Evolutionary conservation across 2,329 filamentous ascomycete genomes (phyloP).

Genomic region (Calonectria naviculata): DNA sequence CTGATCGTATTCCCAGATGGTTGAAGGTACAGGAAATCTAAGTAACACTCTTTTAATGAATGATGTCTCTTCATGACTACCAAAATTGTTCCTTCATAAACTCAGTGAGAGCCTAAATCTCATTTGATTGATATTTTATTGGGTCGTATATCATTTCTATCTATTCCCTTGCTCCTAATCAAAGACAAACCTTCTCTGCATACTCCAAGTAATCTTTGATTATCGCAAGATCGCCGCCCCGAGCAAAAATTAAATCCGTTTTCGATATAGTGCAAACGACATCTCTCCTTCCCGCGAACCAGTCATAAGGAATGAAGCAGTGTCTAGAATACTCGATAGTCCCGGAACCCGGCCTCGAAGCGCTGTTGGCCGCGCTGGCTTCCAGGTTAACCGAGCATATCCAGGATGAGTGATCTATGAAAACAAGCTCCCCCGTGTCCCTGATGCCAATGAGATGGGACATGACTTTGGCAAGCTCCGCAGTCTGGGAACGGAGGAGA

Average conservation of each 20-base stretch:
- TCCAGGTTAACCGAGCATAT: conserved; percentile 26
- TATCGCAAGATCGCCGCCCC: conserved; percentile 18
- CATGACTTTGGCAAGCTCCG: background rate
- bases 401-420: conserved; percentile 38
- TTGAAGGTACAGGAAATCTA: background rate
- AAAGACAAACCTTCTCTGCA: background rate
- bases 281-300: conserved; percentile 25
- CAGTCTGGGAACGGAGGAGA: background rate
- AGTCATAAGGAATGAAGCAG: conserved; percentile 27
- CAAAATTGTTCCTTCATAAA: too few species aligned
- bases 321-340: background rate
- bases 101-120: too few species aligned
- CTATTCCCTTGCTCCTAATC: background rate
- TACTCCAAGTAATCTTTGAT: conserved; percentile 19
- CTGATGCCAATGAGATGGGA: conserved; percentile 41
- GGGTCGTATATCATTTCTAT: background rate
- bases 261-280: conserved; percentile 17
- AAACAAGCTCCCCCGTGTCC: conserved; percentile 47
- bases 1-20: background rate
- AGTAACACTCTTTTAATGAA: background rate
- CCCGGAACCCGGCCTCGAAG: background rate
- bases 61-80: background rate
- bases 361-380: background rate
- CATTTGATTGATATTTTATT: too few species aligned
- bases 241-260: conserved; percentile 22